A percentile compares a stretch with the other conserved stretches of the same genome.
Conservation (phyloP, 2,329 filamentous ascomycete genomes). For the Fusarium transvaalense region DNA sequence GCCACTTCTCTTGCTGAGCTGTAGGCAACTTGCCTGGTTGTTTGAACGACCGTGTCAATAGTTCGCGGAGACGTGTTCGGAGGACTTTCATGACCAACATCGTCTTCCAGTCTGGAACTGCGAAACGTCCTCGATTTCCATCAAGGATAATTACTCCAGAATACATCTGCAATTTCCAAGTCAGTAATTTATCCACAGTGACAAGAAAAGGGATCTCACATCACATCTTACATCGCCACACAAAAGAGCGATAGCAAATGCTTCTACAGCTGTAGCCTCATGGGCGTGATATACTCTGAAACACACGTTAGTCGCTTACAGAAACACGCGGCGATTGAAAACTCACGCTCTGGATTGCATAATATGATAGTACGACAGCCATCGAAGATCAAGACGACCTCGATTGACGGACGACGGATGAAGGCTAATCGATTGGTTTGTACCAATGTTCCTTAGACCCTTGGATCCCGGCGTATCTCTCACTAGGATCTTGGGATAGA, state of each 20-base stretch:
- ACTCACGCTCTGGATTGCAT: constrained; percentile 88
- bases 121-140: constrained; percentile 86
- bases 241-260: constrained; percentile 84
- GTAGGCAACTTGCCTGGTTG: constrained; percentile 72
- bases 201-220: constrained; percentile 59
- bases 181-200: constrained; percentile 1
- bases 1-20: constrained; percentile 77
- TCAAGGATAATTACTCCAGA: constrained; percentile 89
- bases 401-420: constrained; percentile 94
- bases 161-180: constrained; percentile 71
- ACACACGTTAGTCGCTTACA: constrained; percentile 22
- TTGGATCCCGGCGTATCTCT: constrained; percentile 77
- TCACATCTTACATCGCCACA: constrained; percentile 92
- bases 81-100: constrained; percentile 90
- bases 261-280: constrained; percentile 83
- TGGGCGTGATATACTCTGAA: constrained; percentile 86
- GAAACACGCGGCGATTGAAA: not conserved
- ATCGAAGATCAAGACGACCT: constrained; percentile 74
- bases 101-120: constrained; percentile 88
- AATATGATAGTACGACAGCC: constrained; percentile 96
- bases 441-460: constrained; percentile 90
- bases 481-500: constrained; percentile 92
- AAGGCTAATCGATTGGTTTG: constrained; percentile 90
- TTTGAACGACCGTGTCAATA: constrained; percentile 79
- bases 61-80: constrained; percentile 78